phyloP scores from a whole-genome alignment of 495 filamentous ascomycete species.

The Neurospora africana region DNA sequence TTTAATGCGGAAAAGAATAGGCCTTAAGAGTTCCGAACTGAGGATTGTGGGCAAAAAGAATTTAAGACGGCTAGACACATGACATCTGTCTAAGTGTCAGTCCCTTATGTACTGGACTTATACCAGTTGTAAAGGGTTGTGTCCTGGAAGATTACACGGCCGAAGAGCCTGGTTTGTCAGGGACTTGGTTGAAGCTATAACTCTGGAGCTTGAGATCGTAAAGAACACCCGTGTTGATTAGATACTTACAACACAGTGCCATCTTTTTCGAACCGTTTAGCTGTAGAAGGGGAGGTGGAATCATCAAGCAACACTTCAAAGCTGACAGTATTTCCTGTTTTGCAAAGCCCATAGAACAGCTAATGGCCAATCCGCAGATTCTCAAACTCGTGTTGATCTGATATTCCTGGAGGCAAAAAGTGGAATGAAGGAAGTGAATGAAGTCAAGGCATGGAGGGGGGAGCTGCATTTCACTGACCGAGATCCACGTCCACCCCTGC shows the following conservation, averaged over 20 bases:
- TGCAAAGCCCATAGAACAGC: neutral
- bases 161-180: neutral
- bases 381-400: neutral
- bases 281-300: neutral
- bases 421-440: neutral
- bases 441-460: neutral
- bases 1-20: no score
- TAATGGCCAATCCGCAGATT: neutral
- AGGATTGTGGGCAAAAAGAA: neutral
- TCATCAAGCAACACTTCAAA: neutral
- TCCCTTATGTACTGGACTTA: neutral
- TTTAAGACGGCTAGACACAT: neutral
- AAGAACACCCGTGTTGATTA: neutral
- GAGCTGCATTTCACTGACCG: neutral
- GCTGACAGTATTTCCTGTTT: neutral
- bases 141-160: neutral
- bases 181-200: neutral
- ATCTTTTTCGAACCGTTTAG: neutral
- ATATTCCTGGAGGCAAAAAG: neutral
- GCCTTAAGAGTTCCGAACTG: neutral
- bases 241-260: neutral
- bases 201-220: neutral
- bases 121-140: neutral
- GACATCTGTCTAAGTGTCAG: neutral
- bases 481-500: neutral